Conservation (phyloP, 2,329 filamentous ascomycete genomes). For the Botrytis elliptica region DNA sequence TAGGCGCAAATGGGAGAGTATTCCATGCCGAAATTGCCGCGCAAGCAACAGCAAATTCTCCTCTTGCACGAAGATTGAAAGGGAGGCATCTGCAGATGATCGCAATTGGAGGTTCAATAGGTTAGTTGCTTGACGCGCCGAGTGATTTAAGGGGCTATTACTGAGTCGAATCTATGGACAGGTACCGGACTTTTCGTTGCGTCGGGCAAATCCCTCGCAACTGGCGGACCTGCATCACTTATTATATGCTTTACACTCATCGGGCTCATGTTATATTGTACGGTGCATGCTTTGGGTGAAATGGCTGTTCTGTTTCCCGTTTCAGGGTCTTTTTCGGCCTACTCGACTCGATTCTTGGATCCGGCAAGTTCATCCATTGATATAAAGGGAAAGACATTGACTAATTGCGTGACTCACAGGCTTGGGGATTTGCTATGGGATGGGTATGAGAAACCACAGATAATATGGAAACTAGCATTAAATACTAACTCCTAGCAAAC, state of each 20-base stretch:
- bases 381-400: not conserved
- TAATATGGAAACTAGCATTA: not conserved
- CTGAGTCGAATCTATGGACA: constrained; percentile 35
- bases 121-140: constrained; percentile 43
- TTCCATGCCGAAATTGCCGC: constrained; percentile 64
- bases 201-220: constrained; percentile 67
- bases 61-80: constrained; percentile 75
- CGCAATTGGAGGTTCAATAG: constrained; percentile 89
- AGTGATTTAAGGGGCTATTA: not conserved
- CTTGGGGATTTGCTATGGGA: constrained; percentile 90
- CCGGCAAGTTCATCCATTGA: constrained; percentile 54
- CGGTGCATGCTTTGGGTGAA: constrained; percentile 87
- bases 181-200: constrained; percentile 85
- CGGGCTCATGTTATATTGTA: constrained; percentile 86
- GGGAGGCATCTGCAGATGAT: constrained; percentile 94
- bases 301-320: constrained; percentile 88
- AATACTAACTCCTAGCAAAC: constrained; percentile 20
- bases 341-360: constrained; percentile 88
- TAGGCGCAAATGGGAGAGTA: constrained; percentile 39
- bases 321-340: constrained; percentile 87
- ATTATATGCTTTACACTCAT: constrained; percentile 77
- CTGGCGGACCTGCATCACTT: constrained; percentile 75
- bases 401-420: not conserved
- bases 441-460: constrained; percentile 50
- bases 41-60: constrained; percentile 66